Conservation (phyloP, 2,329 filamentous ascomycete genomes). For the Esteya vermicola region DNA sequence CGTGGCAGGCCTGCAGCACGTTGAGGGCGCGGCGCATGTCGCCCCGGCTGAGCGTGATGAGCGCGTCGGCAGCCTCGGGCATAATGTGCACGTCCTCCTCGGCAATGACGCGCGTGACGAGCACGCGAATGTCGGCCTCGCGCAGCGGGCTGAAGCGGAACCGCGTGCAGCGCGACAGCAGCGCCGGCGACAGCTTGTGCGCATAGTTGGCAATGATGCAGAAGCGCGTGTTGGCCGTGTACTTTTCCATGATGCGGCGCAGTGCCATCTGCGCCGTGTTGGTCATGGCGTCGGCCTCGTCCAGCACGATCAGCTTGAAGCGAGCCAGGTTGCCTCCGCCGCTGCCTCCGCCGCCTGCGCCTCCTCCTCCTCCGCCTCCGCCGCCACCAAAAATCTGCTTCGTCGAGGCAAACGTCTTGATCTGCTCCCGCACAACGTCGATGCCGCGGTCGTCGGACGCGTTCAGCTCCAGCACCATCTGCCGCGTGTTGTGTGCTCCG, state of each 20-base stretch:
- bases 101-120: constrained; percentile 82
- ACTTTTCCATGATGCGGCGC: constrained; percentile 96
- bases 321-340: constrained; percentile 36
- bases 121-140: constrained; percentile 65
- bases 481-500: constrained; percentile 78
- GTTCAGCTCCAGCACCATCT: constrained; percentile 97
- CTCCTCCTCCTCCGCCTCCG: constrained; percentile 23
- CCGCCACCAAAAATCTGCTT: constrained; percentile 81
- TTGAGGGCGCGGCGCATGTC: constrained; percentile 94
- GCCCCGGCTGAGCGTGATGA: constrained; percentile 80
- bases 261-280: constrained; percentile 95
- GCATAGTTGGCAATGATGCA: constrained; percentile 99
- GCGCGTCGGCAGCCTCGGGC: constrained; percentile 62
- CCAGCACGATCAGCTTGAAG: constrained; percentile 93
- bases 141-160: constrained; percentile 93
- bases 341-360: constrained; percentile 17
- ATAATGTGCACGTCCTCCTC: constrained; percentile 79
- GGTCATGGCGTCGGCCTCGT: constrained; percentile 99
- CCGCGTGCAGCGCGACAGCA: constrained; percentile 84
- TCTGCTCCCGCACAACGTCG: constrained; percentile 94
- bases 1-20: constrained; percentile 91
- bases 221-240: constrained; percentile 93
- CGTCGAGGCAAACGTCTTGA: constrained; percentile 97
- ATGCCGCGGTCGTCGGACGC: constrained; percentile 95
- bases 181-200: constrained; percentile 86